Base-by-base conservation (phyloP, 1,284 basidiomycete genomes). In the Ustilago lituana region DNA sequence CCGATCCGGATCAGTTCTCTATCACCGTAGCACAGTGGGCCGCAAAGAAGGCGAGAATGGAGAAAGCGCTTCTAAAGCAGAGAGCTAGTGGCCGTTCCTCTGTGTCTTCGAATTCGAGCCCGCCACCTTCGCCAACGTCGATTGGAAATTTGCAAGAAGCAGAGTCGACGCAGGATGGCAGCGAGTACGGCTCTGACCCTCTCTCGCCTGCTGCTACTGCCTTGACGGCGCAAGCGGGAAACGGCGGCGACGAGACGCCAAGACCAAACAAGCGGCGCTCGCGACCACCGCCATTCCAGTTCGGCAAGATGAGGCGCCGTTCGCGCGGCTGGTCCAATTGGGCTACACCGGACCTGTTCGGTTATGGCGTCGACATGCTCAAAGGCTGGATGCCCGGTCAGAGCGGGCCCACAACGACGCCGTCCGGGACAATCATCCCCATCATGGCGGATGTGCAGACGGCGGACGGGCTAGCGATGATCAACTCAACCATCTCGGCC, bases 341-440 rank as follows among this genome's bases (percentile, higher is more conserved):
- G 73, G 51, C 60, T 3, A 50, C 67, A 2, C 62, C 73, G 1
- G 73, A 65, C 31, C 52, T 76, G 14, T 66, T 74, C 26, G 73
- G 73, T 0, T 67, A 64, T 23, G 71, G 68, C 22, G 54, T 60
- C 24, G 73, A 76, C 46, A 68, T 74, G 68, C 57, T 76, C 32
- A 76, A 76, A 55, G 73, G 73, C n/a, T 70, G 69, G 58, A 53
- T 56, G 48, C 61, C 73, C 2, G 73, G 73, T 11, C 47, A 52
- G 7, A 48, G 31, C 12, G 53, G 45, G 1, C 58, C 51, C 8
- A 63, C 53, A 17, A 47, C 55, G 1, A 20, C 59, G 11, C 50
- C 57, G 2, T 53, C 67, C 2, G 70, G 70, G 5, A 57, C 65
- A 19, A 69, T 73, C 45, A 74, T 76, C 10, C 73, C 73, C 19